phyloP scores from a whole-genome alignment of 495 filamentous ascomycete genomes.

The Daldinia caldariorum region DNA sequence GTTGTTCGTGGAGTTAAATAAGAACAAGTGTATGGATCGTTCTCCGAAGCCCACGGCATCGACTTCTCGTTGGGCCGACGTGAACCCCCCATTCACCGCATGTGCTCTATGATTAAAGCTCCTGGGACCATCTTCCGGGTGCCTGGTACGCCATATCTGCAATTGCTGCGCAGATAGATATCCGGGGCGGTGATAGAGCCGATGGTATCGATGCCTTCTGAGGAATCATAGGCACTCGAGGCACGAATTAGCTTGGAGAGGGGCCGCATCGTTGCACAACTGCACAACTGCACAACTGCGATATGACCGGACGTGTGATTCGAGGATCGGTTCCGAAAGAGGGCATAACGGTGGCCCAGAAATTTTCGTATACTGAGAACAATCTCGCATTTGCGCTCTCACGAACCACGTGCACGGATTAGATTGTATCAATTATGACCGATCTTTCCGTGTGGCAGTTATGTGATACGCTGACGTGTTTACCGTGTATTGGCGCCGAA shows the following conservation, averaged over 20 bases:
- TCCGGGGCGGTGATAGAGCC: constrained; percentile 66
- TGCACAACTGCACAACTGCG: constrained; percentile 51
- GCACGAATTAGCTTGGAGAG: neutral
- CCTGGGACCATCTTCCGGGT: constrained; percentile 30
- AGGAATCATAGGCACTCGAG: constrained; percentile 43
- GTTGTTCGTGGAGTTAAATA: constrained; percentile 56
- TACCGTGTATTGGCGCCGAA: constrained; percentile 61
- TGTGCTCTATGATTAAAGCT: constrained; percentile 25
- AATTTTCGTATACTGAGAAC: constrained; percentile 72
- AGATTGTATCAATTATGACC: constrained; percentile 1
- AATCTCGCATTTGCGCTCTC: constrained; percentile 70
- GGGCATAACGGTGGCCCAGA: constrained; percentile 67
- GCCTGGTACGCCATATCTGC: constrained; percentile 66
- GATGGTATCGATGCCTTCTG: constrained; percentile 50
- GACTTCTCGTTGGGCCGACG: constrained; percentile 12
- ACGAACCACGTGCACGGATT: constrained; percentile 32
- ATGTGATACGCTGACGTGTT: constrained; percentile 67
- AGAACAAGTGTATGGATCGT: constrained; percentile 58
- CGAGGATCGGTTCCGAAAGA: constrained; percentile 64
- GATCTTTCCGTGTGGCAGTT: constrained; percentile 62
- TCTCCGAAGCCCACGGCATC: constrained; percentile 50
- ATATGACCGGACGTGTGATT: constrained; percentile 68
- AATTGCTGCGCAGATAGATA: constrained; percentile 69
- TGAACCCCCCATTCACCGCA: constrained; percentile 6
- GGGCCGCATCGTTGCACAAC: constrained; percentile 25